Base-by-base conservation (phyloP, 139 green algal genomes). In the Zygnema circumcarinatum region DNA sequence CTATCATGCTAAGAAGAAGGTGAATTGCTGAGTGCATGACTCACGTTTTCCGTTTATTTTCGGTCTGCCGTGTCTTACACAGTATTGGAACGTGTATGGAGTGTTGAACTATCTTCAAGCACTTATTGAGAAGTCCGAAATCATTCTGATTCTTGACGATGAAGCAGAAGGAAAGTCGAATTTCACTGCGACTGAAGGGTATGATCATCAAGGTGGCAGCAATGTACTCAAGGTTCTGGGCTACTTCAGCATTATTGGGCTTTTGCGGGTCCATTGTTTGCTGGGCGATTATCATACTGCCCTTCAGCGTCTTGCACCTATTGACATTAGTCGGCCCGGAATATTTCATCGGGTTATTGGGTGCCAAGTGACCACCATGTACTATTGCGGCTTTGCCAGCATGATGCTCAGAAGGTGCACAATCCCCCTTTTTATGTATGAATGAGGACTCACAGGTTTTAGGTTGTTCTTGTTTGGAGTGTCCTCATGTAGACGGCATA, bases 151-250 rank as follows among this genome's bases (percentile, higher is more conserved):
- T 88, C 90, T 98, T 32, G 78, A 95, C 47, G 76, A 86, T 0
- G 94, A 96, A 53, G 90, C 91, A 1, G 93, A 83, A 25, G 92
- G 86, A 31, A 82, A 90, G 39, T 74, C 89, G 56, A 83, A 75
- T 38, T 92, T 98, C 79, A 93, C 87, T 35, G 73, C 93, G 42
- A 94, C 88, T 31, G 95, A 98, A 67, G 96, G 96, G 16, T 90
- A 90, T 39, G 85, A 90, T 35, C 74, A 90, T 20, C 20, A 74
- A n/a, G 88, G 92, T 62, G 79, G 92, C 76, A 97, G 93, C 92
- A 99, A 99, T 92, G 96, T 99, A 89, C 94, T 98, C 83, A 93
- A 89, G 54, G 94, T 98, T 92, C 91, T 99, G 84, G 97, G 97
- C 68, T 99, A 99, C 92, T 98, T 97, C 91, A 94, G 92, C 0